phyloP scores from a whole-genome alignment of 495 filamentous ascomycete species.

The Thozetella sp. region DNA sequence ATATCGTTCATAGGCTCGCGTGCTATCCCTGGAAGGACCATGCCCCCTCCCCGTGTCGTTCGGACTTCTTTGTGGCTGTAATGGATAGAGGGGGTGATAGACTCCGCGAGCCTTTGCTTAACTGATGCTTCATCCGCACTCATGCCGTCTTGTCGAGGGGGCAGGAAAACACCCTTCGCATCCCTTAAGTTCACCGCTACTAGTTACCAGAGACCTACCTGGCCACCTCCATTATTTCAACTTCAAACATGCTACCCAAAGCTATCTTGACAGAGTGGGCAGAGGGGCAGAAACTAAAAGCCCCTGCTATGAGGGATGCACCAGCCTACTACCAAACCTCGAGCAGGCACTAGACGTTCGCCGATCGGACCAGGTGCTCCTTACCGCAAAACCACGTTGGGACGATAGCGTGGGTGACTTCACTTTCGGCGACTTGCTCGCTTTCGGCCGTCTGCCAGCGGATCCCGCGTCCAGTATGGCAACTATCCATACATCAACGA shows the following conservation, averaged over 20 bases:
- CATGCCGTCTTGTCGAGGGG: too few relatives aligned
- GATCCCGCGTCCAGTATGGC: constrained; percentile 52
- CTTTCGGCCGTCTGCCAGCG: constrained; percentile 20
- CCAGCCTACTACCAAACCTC: constrained; percentile 30
- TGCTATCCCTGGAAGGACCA: too few relatives aligned
- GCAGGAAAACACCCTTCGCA: too few relatives aligned
- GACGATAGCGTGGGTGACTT: background rate
- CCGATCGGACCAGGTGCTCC: constrained; percentile 11
- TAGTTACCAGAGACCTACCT: too few relatives aligned
- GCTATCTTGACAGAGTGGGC: background rate
- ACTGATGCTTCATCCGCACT: too few relatives aligned
- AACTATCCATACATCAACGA: constrained; percentile 60
- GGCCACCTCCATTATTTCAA: too few relatives aligned
- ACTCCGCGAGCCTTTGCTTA: too few relatives aligned
- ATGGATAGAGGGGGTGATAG: too few relatives aligned
- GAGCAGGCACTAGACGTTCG: constrained; percentile 29
- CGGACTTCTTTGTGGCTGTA: too few relatives aligned
- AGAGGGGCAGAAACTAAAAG: constrained; percentile 14
- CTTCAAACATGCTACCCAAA: background rate
- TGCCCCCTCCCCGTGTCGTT: too few relatives aligned
- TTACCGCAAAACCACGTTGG: constrained; percentile 5
- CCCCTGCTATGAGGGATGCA: constrained; percentile 20
- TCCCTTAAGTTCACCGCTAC: too few relatives aligned
- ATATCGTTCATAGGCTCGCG: too few relatives aligned
- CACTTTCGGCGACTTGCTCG: background rate